Conservation (phyloP, 177 flowering plant genomes). For the Vitis hybrid region DNA sequence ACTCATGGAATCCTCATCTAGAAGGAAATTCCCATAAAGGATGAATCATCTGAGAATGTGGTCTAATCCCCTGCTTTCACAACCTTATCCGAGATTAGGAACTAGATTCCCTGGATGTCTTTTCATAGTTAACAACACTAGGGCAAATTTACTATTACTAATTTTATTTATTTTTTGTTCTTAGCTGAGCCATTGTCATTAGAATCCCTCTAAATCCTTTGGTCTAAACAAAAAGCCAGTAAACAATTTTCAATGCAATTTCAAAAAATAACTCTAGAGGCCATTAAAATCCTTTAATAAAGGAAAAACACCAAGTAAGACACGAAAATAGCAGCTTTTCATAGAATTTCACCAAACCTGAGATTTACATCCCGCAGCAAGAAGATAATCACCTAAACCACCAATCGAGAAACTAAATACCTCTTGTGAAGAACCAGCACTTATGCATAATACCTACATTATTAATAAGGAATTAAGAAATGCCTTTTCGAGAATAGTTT, state of each 20-base stretch:
- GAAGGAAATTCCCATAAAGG: background rate
- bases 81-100: background rate
- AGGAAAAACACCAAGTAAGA: background rate
- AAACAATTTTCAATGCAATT: too few relatives aligned
- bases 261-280: too few relatives aligned
- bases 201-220: too few relatives aligned
- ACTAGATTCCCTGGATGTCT: background rate
- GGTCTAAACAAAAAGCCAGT: too few relatives aligned
- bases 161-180: too few relatives aligned
- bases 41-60: background rate
- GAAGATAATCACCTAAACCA: conserved; percentile 63
- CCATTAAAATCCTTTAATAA: background rate
- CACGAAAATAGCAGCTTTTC: background rate
- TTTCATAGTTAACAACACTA: background rate
- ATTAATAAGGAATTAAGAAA: background rate
- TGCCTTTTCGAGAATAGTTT: background rate
- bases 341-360: conserved; percentile 42
- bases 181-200: too few relatives aligned
- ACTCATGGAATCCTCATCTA: too few relatives aligned
- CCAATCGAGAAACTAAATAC: conserved; percentile 86
- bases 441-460: conserved; percentile 61
- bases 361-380: conserved; percentile 84
- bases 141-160: background rate
- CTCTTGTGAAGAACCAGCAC: conserved; percentile 60
- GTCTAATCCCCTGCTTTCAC: background rate